Evolutionary conservation across 805 yeast species (phyloP), one percentile per base, ranked within the genome.

Genomic region (Deakozyma indianensis): DNA sequence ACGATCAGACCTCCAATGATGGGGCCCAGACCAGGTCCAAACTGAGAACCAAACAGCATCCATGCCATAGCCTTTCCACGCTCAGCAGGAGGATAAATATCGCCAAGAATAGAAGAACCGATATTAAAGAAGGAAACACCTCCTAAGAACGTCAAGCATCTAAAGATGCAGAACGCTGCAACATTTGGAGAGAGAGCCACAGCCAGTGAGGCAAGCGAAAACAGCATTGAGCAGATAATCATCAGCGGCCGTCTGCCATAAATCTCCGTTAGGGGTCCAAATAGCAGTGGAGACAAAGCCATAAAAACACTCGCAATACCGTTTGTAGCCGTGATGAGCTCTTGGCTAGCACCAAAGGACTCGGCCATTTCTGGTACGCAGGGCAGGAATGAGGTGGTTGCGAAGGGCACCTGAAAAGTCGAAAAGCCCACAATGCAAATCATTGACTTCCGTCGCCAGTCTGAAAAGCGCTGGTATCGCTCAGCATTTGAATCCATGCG

Each of bases 91-190:
- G 57, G 58, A 53, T 66, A 72, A 35, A 74, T 64, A 54, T 75
- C 81, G 18, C 74, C 72, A 14, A 75, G 60, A 9, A 74, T 62
- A 18, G 66, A 64, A 2, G 77, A 77, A 2, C 78, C 79, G 23
- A 74, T 63, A 32, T 73, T 61, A 57, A 75, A 74, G 48, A 74
- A 74, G 0, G 76, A 66, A 1, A 80, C 73, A 3, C 79, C 80
- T 53, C 71, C 69, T 7, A 76, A 52, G 0, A 76, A 80, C n/a
- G 71, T 61, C 11, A 68, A 44, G 3, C 71, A 65, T 53, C 81
- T 58, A 49, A 74, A 74, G 0, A 75, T 61, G 44, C 66, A 72
- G 55, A 74, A 75, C 76, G 73, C 74, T 3, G 75, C 71, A 38
- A 76, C 53, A 50, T 76, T 68, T 24, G 62, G 71, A 1, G 78